Evolutionary conservation across 768 basidiomycete species (phyloP).

Genomic region (Agrocybe pediades): DNA sequence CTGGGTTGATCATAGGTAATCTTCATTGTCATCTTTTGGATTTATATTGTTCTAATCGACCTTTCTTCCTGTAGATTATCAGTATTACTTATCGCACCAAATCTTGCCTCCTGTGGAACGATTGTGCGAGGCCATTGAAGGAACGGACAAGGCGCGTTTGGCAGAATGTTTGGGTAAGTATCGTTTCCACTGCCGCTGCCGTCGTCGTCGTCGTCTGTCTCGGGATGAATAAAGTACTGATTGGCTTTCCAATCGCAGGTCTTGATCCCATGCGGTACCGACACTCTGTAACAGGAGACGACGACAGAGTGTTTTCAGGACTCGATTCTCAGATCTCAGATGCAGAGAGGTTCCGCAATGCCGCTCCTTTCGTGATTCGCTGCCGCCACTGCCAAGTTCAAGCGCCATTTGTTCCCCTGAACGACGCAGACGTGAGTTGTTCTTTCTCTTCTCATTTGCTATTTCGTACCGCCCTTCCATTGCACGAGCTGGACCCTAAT

Average conservation of each 20-base stretch:
- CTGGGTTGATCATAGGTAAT: conserved; percentile 73
- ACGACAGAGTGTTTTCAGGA: conserved; percentile 71
- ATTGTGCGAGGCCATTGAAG: conserved; percentile 94
- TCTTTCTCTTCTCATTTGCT: background rate
- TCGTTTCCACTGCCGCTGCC: background rate
- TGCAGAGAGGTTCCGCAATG: conserved; percentile 81
- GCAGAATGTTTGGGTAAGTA: conserved; percentile 89
- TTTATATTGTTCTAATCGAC: background rate
- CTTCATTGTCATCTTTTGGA: background rate
- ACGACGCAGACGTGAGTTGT: conserved; percentile 55
- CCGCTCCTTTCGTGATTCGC: conserved; percentile 67
- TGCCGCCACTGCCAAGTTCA: conserved; percentile 75
- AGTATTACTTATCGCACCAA: conserved; percentile 89
- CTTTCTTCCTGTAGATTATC: conserved; percentile 66
- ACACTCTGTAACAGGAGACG: conserved; percentile 46
- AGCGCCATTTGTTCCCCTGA: conserved; percentile 57
- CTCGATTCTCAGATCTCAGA: conserved; percentile 92
- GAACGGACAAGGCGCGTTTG: conserved; percentile 87
- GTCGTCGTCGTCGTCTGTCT: too few relatives aligned
- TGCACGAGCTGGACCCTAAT: background rate
- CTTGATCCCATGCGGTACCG: conserved; percentile 34
- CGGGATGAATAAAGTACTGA: too few relatives aligned
- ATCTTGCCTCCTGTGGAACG: conserved; percentile 94
- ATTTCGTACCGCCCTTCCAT: background rate
- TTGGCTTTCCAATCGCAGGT: too few relatives aligned